phyloP scores from a whole-genome alignment of 306 rosid genomes.

The Cucurbita moschata region DNA sequence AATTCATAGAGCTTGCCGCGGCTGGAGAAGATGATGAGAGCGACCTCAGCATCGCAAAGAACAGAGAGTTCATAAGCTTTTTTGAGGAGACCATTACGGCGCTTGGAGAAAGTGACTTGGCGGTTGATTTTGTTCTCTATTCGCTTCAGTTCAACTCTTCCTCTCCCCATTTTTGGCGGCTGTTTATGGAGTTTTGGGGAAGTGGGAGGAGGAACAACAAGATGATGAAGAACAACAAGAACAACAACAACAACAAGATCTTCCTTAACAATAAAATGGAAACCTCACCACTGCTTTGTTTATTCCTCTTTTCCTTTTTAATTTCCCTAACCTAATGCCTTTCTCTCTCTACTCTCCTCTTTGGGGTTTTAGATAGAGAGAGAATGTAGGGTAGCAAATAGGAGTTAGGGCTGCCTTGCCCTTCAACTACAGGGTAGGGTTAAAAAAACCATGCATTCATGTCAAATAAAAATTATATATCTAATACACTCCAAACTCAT shows the following conservation, averaged over 20 bases:
- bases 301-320: conserved; percentile 23
- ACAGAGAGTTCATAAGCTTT: conserved; percentile 44
- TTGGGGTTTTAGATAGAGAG: not conserved
- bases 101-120: conserved; percentile 44
- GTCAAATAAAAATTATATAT: no score
- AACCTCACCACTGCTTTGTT: conserved; percentile 18
- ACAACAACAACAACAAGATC: not conserved
- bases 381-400: not conserved
- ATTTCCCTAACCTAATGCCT: conserved; percentile 12
- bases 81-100: conserved; percentile 36
- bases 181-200: conserved; percentile 16
- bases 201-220: conserved; percentile 18
- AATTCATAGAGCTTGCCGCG: conserved; percentile 81
- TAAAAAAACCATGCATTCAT: no score
- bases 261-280: conserved; percentile 36
- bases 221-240: not conserved
- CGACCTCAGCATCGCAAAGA: conserved; percentile 47
- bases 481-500: no score
- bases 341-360: not conserved
- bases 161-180: conserved; percentile 49
- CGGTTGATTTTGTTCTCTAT: conserved; percentile 68
- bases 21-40: conserved; percentile 65
- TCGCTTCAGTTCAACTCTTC: conserved; percentile 74
- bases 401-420: not conserved
- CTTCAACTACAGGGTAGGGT: no score